Evolutionary conservation across 2,329 filamentous ascomycete species (phyloP).

Genomic region (Xylaria sp.): DNA sequence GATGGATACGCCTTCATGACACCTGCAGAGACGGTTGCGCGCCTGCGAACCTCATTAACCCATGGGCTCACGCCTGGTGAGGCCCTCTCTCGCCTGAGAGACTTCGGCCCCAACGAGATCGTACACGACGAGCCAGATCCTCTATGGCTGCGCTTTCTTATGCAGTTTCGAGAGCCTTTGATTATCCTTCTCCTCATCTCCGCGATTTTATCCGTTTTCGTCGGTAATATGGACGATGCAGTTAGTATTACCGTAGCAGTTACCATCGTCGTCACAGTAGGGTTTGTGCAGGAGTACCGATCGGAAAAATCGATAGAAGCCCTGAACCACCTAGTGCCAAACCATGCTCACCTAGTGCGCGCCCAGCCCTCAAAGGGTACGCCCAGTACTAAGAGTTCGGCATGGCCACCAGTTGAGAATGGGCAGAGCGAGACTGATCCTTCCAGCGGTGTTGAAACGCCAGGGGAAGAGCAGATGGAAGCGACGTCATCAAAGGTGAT

Average conservation of each 20-base stretch:
- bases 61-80: conserved; percentile 84
- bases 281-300: conserved; percentile 96
- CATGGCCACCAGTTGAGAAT: conserved; percentile 60
- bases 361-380: conserved; percentile 55
- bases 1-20: conserved; percentile 74
- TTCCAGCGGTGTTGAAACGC: conserved; percentile 64
- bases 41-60: conserved; percentile 82
- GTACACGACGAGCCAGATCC: conserved; percentile 94
- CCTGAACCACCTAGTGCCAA: conserved; percentile 90
- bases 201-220: conserved; percentile 85
- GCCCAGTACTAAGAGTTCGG: conserved; percentile 51
- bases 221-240: conserved; percentile 95
- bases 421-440: conserved; percentile 61
- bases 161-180: conserved; percentile 96
- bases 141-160: conserved; percentile 92
- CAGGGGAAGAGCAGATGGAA: conserved; percentile 72
- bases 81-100: conserved; percentile 79
- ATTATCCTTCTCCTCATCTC: conserved; percentile 93
- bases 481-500: conserved; percentile 84
- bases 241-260: conserved; percentile 96
- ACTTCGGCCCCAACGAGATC: conserved; percentile 92
- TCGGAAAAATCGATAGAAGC: conserved; percentile 98
- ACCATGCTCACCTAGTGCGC: conserved; percentile 94
- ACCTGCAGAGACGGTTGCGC: conserved; percentile 79
- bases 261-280: conserved; percentile 95